Evolutionary conservation across 129 eudicot species (phyloP).

Genomic region (Flaveria trinervia): DNA sequence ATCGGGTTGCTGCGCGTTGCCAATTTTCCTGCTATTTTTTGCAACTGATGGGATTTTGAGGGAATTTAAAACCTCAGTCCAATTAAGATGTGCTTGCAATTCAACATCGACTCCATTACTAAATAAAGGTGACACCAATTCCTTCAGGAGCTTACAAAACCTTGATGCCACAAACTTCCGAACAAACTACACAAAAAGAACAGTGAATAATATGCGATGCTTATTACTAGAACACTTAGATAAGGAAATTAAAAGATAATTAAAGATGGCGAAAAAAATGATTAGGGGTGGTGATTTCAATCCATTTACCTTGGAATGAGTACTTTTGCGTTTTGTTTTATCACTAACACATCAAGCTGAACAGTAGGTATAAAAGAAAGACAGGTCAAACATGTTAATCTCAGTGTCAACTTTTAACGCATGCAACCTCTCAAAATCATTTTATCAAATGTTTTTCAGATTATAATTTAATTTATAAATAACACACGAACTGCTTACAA

Average conservation of each 20-base stretch:
- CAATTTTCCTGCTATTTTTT: slow-evolving; percentile 16
- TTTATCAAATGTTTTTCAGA: background rate
- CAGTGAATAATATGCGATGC: slow-evolving; percentile 28
- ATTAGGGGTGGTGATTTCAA: background rate
- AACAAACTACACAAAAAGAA: slow-evolving; percentile 52
- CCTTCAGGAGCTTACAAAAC: slow-evolving; percentile 50
- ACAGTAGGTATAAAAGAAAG: background rate
- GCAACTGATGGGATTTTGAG: slow-evolving; percentile 38
- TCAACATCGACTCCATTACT: slow-evolving; percentile 36
- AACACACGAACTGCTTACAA: background rate
- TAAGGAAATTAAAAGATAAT: background rate
- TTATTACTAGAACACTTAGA: background rate
- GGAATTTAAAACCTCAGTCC: slow-evolving; percentile 48
- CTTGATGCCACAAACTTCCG: slow-evolving; percentile 76
- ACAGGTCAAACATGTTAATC: background rate
- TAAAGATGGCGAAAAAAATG: background rate
- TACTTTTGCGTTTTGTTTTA: background rate
- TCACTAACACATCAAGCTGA: background rate
- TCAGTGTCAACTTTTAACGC: background rate
- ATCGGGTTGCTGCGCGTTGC: slow-evolving; percentile 32
- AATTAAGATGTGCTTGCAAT: slow-evolving; percentile 57
- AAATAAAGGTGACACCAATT: slow-evolving; percentile 54
- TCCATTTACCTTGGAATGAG: background rate
- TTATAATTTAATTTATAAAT: background rate
- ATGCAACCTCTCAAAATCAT: background rate